A percentile compares a stretch with the other conserved stretches of the same genome.
phyloP scores from a whole-genome alignment of 139 green algal species.

The Penium margaritaceum region DNA sequence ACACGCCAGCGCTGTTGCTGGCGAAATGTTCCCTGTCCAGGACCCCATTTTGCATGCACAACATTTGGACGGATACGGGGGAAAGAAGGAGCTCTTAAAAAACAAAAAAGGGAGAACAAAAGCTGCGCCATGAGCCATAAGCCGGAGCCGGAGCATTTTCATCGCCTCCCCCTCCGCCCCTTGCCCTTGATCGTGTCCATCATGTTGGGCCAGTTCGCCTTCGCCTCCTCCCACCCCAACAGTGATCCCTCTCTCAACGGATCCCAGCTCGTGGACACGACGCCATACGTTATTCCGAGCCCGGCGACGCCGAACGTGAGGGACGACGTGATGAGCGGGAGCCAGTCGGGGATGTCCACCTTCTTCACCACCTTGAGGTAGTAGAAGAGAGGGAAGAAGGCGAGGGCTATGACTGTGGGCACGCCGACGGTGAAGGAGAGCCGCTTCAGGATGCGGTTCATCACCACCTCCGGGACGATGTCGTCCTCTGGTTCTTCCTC shows the following conservation, averaged over 20 bases:
- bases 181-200: constrained; percentile 31
- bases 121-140: too few species aligned
- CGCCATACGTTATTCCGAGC: constrained; percentile 42
- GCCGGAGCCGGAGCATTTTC: too few species aligned
- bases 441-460: constrained; percentile 42
- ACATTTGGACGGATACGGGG: too few species aligned
- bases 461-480: constrained; percentile 42
- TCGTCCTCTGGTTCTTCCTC: too few species aligned
- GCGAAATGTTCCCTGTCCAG: too few species aligned
- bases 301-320: constrained; percentile 33
- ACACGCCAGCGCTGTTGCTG: too few species aligned
- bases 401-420: constrained; percentile 32
- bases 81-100: too few species aligned
- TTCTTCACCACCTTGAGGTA: constrained; percentile 49
- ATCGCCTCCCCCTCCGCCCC: too few species aligned
- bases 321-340: constrained; percentile 29
- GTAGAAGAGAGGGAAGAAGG: constrained; percentile 47
- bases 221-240: constrained; percentile 36
- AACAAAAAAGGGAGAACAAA: too few species aligned
- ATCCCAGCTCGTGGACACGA: constrained; percentile 45
- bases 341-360: constrained; percentile 42
- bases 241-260: constrained; percentile 26
- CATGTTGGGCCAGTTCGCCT: constrained; percentile 36
- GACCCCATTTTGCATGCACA: too few species aligned
- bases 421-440: constrained; percentile 38